A percentile compares a stretch with the other conserved stretches of the same genome.
phyloP scores from a whole-genome alignment of 2,329 filamentous ascomycete species.

The Bipolaris oryzae region DNA sequence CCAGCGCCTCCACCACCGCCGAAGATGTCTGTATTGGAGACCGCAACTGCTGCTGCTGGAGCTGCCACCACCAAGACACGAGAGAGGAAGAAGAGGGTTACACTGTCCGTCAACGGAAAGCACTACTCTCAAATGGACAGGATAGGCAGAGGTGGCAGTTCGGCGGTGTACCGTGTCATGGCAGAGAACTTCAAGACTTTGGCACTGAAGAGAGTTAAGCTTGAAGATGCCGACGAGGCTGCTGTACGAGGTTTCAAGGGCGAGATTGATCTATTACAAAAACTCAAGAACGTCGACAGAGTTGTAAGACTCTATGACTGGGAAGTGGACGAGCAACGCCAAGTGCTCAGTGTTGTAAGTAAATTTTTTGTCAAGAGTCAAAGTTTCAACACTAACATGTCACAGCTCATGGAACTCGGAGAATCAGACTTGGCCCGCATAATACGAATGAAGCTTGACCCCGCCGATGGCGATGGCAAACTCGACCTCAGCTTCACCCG shows the following conservation, averaged over 20 bases:
- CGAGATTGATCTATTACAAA: constrained; percentile 89
- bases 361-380: neutral
- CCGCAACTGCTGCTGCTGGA: constrained; percentile 82
- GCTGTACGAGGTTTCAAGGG: constrained; percentile 89
- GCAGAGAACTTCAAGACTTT: constrained; percentile 97
- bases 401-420: constrained; percentile 92
- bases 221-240: constrained; percentile 85
- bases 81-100: constrained; percentile 77
- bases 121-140: constrained; percentile 88
- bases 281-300: constrained; percentile 81
- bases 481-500: constrained; percentile 91
- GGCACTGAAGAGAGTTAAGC: constrained; percentile 88
- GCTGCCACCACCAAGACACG: constrained; percentile 74
- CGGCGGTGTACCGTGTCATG: constrained; percentile 94
- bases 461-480: constrained; percentile 54
- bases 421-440: constrained; percentile 92
- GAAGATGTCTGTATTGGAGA: constrained; percentile 96
- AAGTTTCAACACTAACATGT: constrained; percentile 13
- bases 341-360: constrained; percentile 81
- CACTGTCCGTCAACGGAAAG: constrained; percentile 88
- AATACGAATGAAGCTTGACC: constrained; percentile 69
- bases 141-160: constrained; percentile 89
- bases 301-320: constrained; percentile 91
- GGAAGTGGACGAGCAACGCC: constrained; percentile 91
- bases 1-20: constrained; percentile 80